phyloP scores from a whole-genome alignment of 2,329 filamentous ascomycete species.

The Fonsecaea multimorphosa region DNA sequence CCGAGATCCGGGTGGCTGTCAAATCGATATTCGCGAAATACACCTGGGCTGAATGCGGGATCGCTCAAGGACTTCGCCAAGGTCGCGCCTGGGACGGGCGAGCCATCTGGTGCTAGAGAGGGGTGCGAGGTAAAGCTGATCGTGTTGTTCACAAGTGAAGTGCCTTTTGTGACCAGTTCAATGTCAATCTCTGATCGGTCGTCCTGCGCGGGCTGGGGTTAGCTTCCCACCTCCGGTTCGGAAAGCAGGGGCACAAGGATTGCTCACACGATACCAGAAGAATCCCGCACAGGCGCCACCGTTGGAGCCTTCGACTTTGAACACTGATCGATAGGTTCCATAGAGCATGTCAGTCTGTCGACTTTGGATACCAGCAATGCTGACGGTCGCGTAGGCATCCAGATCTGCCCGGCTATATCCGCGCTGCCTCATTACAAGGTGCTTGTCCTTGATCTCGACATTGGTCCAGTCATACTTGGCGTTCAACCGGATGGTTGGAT shows the following conservation, averaged over 20 bases:
- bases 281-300: constrained; percentile 42
- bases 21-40: constrained; percentile 42
- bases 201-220: constrained; percentile 33
- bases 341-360: constrained; percentile 38
- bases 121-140: constrained; percentile 44
- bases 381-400: constrained; percentile 36
- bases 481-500: constrained; percentile 39
- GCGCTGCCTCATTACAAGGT: constrained; percentile 40
- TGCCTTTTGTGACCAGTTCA: constrained; percentile 41
- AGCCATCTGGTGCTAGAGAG: constrained; percentile 35
- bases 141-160: constrained; percentile 36
- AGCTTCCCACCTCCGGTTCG: not conserved
- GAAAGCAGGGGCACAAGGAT: too few relatives aligned
- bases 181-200: constrained; percentile 43
- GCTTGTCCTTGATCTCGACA: constrained; percentile 40
- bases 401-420: constrained; percentile 38
- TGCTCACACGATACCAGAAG: constrained; percentile 44
- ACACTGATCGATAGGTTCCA: constrained; percentile 41
- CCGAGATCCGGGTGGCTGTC: constrained; percentile 38
- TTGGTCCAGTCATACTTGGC: constrained; percentile 40
- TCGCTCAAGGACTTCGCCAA: constrained; percentile 36
- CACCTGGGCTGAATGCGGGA: constrained; percentile 20
- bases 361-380: constrained; percentile 41
- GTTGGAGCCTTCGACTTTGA: constrained; percentile 40
- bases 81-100: constrained; percentile 39